Percentiles rank a stretch among this genome's conserved stretches.
Evolutionary conservation across 2,329 filamentous ascomycete species (phyloP).

Genomic region (Xylaria sp.): DNA sequence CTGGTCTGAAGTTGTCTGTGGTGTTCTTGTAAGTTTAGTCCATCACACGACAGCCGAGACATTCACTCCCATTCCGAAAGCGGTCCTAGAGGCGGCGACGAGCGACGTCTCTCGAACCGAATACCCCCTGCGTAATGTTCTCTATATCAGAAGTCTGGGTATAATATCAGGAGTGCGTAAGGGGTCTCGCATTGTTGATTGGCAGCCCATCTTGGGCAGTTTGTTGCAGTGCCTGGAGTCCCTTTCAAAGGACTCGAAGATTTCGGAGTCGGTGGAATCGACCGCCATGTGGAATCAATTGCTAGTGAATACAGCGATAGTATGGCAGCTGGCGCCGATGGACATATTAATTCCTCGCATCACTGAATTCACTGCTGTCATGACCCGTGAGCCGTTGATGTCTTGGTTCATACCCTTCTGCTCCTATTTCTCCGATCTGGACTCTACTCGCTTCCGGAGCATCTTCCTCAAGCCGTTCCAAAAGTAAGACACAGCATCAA

Average conservation of each 20-base stretch:
- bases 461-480: constrained; percentile 79
- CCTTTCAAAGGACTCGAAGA: constrained; percentile 39
- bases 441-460: constrained; percentile 67
- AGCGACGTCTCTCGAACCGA: constrained; percentile 34
- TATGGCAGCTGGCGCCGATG: constrained; percentile 71
- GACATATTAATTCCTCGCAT: constrained; percentile 70
- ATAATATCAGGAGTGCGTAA: constrained; percentile 73
- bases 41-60: constrained; percentile 74
- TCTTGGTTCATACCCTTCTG: constrained; percentile 80
- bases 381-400: constrained; percentile 62
- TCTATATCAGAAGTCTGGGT: constrained; percentile 58
- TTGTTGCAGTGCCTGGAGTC: constrained; percentile 49
- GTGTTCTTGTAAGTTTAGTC: constrained; percentile 72
- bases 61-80: constrained; percentile 62
- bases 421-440: constrained; percentile 69
- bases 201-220: constrained; percentile 58
- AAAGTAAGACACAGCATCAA: constrained; percentile 47
- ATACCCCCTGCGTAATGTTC: constrained; percentile 39
- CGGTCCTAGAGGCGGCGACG: constrained; percentile 50
- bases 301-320: constrained; percentile 56
- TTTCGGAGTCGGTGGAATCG: constrained; percentile 33
- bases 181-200: constrained; percentile 67
- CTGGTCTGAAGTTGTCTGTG: constrained; percentile 64
- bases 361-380: constrained; percentile 56
- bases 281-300: constrained; percentile 50